Percentiles rank a stretch among this genome's conserved stretches.
These are phyloP conservation scores for Daldinia vernicosa DNA, from an alignment of 495 filamentous ascomycete species.

Conservation along the genomic window DNA sequence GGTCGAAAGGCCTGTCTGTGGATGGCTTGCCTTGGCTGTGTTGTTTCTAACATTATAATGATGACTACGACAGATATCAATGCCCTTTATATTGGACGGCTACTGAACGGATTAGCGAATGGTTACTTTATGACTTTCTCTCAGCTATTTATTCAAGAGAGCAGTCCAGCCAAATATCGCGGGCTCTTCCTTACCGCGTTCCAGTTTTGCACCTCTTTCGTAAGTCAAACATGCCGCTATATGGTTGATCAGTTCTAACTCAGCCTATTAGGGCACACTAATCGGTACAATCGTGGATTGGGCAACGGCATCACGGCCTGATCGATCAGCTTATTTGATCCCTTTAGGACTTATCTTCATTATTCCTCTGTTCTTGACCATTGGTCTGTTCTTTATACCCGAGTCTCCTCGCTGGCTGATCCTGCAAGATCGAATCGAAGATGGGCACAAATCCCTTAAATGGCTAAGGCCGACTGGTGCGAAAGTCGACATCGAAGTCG, in stretches of 20 bases:
- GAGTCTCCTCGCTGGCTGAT: conserved; percentile 66
- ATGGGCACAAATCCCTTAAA: conserved; percentile 53
- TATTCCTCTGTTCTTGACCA: conserved; percentile 54
- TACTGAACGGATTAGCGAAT: conserved; percentile 57
- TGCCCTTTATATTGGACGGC: conserved; percentile 55
- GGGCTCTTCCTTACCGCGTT: conserved; percentile 47
- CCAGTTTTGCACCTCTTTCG: conserved; percentile 39
- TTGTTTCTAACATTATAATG: conserved; percentile 58
- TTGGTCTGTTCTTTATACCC: conserved; percentile 60
- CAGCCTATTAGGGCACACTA: conserved; percentile 51
- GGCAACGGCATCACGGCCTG: conserved; percentile 50
- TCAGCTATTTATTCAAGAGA: conserved; percentile 57
- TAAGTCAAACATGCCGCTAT: conserved; percentile 30
- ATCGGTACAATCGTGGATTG: conserved; percentile 64
- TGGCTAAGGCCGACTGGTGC: conserved; percentile 53
- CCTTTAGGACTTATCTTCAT: conserved; percentile 60
- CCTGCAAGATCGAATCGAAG: conserved; percentile 52
- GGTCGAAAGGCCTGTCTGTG: conserved; percentile 54
- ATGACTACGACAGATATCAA: conserved; percentile 56
- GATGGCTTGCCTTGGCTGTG: conserved; percentile 51
- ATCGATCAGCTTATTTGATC: conserved; percentile 56
- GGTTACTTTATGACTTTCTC: conserved; percentile 60
- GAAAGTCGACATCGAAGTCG: conserved; percentile 54
- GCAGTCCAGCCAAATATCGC: conserved; percentile 52
- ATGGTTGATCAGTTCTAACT: neutral